phyloP scores from a whole-genome alignment of 108 stramenopile species.

The Parietichytrium sp. region DNA sequence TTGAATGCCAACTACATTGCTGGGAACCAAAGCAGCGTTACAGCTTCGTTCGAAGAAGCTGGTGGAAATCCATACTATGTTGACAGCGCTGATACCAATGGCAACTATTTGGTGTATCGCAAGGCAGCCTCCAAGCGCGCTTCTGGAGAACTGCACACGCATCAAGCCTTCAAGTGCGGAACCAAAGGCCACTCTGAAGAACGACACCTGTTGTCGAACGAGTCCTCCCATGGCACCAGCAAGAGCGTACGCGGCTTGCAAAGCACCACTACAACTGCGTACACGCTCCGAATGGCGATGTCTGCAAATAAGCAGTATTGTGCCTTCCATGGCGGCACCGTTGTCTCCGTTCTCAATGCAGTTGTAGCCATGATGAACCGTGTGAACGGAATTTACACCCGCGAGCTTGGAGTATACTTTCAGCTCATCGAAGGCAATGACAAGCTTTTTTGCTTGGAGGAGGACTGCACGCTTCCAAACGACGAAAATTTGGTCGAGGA shows the following conservation, averaged over 20 bases:
- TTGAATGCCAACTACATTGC: background rate
- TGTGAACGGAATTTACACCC: conserved; percentile 32
- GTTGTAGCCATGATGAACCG: background rate
- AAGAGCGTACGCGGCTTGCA: too few relatives aligned
- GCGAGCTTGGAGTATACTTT: conserved; percentile 31
- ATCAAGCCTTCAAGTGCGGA: background rate
- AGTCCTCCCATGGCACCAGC: too few relatives aligned
- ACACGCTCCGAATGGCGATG: conserved; percentile 17
- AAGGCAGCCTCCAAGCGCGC: too few relatives aligned
- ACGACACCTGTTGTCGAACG: background rate
- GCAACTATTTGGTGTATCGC: background rate
- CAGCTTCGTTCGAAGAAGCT: background rate
- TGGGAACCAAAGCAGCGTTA: background rate
- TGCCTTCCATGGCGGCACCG: background rate
- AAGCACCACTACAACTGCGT: background rate
- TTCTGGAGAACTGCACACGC: too few relatives aligned
- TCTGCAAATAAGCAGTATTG: conserved; percentile 1
- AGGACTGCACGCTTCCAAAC: background rate
- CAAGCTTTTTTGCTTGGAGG: background rate
- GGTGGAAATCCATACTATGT: conserved; percentile 5
- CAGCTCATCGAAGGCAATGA: background rate
- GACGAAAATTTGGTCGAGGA: background rate
- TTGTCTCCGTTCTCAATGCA: background rate
- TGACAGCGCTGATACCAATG: background rate
- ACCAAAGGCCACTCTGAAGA: background rate